phyloP scores from a whole-genome alignment of 78 protist species.

The Protostelium mycophagum region DNA sequence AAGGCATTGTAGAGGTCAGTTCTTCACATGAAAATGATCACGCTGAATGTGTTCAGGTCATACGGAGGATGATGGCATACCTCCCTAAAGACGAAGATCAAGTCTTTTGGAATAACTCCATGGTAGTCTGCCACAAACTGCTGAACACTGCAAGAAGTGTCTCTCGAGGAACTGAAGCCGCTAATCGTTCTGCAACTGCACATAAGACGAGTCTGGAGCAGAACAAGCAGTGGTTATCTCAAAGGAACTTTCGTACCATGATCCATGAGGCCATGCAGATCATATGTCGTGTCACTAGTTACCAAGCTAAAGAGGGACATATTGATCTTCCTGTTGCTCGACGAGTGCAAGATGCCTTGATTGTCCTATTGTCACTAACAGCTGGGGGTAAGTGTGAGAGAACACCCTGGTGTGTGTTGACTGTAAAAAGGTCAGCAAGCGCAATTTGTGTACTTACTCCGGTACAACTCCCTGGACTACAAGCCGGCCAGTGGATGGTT shows the following conservation, averaged over 20 bases:
- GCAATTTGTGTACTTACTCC: no score
- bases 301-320: background rate
- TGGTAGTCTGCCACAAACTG: background rate
- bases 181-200: background rate
- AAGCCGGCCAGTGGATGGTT: no score
- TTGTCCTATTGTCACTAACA: background rate
- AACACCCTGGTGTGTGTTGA: no score
- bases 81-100: background rate
- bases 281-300: background rate
- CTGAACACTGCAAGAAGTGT: background rate
- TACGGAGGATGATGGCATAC: background rate
- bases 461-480: no score
- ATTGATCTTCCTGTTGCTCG: background rate
- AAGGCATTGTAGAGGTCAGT: background rate
- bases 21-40: background rate
- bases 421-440: no score
- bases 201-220: background rate
- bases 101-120: background rate
- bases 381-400: no score
- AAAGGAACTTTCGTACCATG: background rate
- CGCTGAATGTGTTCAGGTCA: background rate
- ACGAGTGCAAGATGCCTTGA: background rate
- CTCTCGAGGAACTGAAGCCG: background rate
- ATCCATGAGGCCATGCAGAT: background rate
- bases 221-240: background rate